Evolutionary conservation across 352 stramenopile species (phyloP), one percentile per base, ranked within the genome.

Genomic region (Thraustochytrium sp.): DNA sequence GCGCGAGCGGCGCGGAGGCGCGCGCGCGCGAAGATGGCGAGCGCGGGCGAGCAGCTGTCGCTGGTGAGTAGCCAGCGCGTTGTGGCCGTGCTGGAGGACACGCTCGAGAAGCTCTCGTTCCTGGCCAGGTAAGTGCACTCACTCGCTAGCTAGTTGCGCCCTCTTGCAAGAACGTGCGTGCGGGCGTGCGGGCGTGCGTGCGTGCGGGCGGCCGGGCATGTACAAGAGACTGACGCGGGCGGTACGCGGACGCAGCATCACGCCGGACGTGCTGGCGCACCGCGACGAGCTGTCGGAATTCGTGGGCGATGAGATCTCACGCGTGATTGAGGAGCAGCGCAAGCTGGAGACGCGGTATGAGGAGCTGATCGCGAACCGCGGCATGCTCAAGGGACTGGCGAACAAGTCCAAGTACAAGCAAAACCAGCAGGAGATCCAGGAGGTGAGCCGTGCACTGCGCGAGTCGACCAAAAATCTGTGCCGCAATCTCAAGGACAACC

Each of bases 401-500:
- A 97, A 97, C 87, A 97, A 97, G 83, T 93, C 90, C 84, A 94
- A 94, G 87, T 97, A 96, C 84, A 97, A 96, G 59, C 90, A 96
- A 62, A 95, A 96, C 86, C 92, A 97, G 86, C 89, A 87, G 9
- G 92, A 96, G 85, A 97, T 97, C 75, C 90, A 96, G 84, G 93
- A 96, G 54, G 93, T 96, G 44, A 96, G 91, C 86, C 89, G 91
- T 2, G 85, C 92, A 40, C 86, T 97, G 56, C 89, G 92, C 40
- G 92, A 97, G 82, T 96, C 91, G 11, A 97, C 93, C 82, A 95
- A 96, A 82, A 96, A 92, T 56, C 85, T 97, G 38, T 96, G 92
- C 78, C 89, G 92, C 23, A 97, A 95, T 76, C 88, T 97, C 16
- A 97, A 96, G 84, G 89, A 97, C 86, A 97, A 96, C 85, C 92